These are phyloP conservation scores for Aurantiochytrium sp. DNA, from an alignment of 108 stramenopile species.

Conservation along the genomic window DNA sequence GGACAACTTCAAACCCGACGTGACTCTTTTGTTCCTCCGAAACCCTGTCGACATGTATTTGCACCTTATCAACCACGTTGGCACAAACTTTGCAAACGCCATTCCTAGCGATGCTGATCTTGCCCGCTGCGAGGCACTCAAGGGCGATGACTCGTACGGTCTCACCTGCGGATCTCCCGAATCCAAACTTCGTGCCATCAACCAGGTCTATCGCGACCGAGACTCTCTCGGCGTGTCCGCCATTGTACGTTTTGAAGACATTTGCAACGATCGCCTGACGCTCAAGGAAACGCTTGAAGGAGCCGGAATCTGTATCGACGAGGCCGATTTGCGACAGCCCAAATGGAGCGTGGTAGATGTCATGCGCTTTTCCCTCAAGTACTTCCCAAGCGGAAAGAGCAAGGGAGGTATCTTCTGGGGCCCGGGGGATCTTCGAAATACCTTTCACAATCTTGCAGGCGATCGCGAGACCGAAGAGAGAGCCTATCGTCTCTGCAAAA, in stretches of 20 bases:
- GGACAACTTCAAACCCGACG: background rate
- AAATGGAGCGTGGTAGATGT: background rate
- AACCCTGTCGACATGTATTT: background rate
- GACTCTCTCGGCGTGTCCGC: background rate
- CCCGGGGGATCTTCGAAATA: background rate
- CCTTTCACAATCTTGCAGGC: background rate
- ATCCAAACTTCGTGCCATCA: background rate
- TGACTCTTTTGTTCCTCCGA: background rate
- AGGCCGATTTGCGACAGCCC: background rate
- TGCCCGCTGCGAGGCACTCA: background rate
- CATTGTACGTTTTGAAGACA: background rate
- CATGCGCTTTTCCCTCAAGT: background rate
- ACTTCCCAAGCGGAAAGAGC: background rate
- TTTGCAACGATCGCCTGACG: background rate
- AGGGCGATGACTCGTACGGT: background rate
- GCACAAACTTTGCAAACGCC: background rate
- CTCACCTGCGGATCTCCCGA: background rate
- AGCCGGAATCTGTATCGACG: background rate
- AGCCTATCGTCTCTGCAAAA: background rate
- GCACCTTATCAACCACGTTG: background rate
- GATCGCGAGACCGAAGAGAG: background rate
- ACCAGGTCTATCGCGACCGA: background rate
- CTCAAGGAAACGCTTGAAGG: background rate
- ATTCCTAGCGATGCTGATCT: background rate
- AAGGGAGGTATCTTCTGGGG: background rate